Percentiles rank a stretch among this genome's conserved stretches.
These are phyloP conservation scores for Codiaeum variegatum DNA, from an alignment of 441 rosid genomes.

Conservation along the genomic window DNA sequence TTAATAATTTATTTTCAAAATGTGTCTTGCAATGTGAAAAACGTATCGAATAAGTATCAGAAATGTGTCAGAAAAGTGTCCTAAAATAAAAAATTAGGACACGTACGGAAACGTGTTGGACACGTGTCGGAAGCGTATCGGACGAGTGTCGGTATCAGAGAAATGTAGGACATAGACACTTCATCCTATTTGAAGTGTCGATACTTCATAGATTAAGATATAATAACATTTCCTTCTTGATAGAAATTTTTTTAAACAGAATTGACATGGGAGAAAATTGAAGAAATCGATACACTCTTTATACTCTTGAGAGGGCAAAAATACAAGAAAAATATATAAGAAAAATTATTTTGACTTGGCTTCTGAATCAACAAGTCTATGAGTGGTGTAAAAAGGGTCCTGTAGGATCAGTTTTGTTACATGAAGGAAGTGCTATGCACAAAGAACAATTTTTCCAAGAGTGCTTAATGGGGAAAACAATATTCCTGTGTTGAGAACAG, in stretches of 20 bases:
- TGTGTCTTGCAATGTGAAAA: no score
- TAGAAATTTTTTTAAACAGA: background rate
- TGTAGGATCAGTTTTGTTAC: background rate
- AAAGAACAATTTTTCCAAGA: slow-evolving; percentile 19
- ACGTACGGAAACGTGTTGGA: no score
- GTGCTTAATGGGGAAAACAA: slow-evolving; percentile 18
- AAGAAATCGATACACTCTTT: background rate
- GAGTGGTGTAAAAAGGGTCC: background rate
- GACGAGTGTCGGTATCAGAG: no score
- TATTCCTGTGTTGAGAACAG: background rate
- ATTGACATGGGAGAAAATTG: background rate
- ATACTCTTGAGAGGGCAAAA: background rate
- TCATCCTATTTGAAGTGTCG: no score
- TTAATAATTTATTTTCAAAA: no score
- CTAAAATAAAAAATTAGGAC: no score
- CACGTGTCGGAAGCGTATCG: no score
- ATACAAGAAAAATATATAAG: background rate
- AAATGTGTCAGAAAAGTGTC: no score
- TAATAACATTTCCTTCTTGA: background rate
- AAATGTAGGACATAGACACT: no score
- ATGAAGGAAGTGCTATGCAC: background rate
- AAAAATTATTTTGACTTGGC: background rate
- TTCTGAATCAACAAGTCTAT: background rate
- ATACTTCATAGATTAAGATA: no score
- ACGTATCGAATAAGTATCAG: no score